phyloP scores from a whole-genome alignment of 495 filamentous ascomycete species.

The Aspergillus carlsbadensis region DNA sequence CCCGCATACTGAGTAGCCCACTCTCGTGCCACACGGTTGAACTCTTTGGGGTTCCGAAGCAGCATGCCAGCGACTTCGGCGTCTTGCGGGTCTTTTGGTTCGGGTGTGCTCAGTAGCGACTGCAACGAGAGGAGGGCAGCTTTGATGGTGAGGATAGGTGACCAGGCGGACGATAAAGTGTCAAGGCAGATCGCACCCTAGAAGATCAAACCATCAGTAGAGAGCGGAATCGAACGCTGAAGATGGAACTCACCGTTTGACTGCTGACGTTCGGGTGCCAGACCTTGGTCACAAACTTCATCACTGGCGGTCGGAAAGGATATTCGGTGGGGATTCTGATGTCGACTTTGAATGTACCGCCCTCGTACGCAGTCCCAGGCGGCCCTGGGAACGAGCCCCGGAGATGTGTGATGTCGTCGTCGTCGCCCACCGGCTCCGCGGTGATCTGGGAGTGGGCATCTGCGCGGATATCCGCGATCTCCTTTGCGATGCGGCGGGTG shows the following conservation, averaged over 20 bases:
- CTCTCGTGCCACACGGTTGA: slow-evolving; percentile 79
- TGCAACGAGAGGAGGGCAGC: slow-evolving; percentile 90
- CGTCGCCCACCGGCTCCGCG: slow-evolving; percentile 60
- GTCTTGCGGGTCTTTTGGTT: slow-evolving; percentile 96
- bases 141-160: slow-evolving; percentile 93
- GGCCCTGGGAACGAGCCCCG: slow-evolving; percentile 83
- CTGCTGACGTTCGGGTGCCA: slow-evolving; percentile 98
- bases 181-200: slow-evolving; percentile 98
- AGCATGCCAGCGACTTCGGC: slow-evolving; percentile 94
- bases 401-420: slow-evolving; percentile 79
- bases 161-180: slow-evolving; percentile 87
- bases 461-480: slow-evolving; percentile 80
- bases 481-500: slow-evolving; percentile 83
- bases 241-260: slow-evolving; percentile 69
- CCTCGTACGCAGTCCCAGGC: slow-evolving; percentile 91
- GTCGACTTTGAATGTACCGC: slow-evolving; percentile 78
- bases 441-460: slow-evolving; percentile 75
- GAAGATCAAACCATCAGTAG: neutral
- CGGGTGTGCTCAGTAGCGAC: slow-evolving; percentile 86
- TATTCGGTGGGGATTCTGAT: slow-evolving; percentile 87
- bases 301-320: slow-evolving; percentile 87
- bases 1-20: slow-evolving; percentile 86
- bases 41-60: slow-evolving; percentile 71
- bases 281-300: slow-evolving; percentile 93
- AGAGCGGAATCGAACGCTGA: neutral